These are phyloP conservation scores for Aurantiochytrium sp. DNA, from an alignment of 108 stramenopile species.

Conservation along the genomic window DNA sequence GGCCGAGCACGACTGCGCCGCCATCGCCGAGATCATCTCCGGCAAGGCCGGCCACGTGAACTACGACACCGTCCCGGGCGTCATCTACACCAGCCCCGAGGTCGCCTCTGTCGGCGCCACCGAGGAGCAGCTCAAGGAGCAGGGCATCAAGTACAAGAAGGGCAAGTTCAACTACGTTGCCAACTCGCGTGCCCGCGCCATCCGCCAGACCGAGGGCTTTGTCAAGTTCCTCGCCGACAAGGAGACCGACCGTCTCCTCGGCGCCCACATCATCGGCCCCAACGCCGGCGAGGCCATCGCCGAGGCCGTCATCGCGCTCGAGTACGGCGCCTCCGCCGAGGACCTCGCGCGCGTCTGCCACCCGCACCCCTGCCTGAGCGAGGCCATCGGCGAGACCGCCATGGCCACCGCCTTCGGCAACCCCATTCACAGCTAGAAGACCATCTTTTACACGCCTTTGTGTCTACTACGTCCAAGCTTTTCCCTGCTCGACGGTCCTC, in stretches of 20 bases:
- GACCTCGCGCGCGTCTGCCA: constrained; percentile 99
- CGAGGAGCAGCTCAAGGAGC: constrained; percentile 96
- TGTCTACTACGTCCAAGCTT: too few species aligned
- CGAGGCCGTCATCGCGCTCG: constrained; percentile 96
- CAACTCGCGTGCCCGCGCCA: constrained; percentile 89
- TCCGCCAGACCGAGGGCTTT: constrained; percentile 87
- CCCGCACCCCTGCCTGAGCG: constrained; percentile 95
- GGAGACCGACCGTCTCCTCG: constrained; percentile 90
- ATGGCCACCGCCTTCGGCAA: constrained; percentile 93
- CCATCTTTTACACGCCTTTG: not conserved
- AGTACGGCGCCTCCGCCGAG: constrained; percentile 97
- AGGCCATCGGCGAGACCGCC: constrained; percentile 98
- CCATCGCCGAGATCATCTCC: constrained; percentile 90
- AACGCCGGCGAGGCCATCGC: constrained; percentile 99
- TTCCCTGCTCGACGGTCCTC: too few species aligned
- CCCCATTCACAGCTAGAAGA: constrained; percentile 74
- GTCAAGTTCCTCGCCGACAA: constrained; percentile 96
- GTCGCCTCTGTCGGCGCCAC: constrained; percentile 97
- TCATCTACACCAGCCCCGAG: constrained; percentile 99
- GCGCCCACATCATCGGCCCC: constrained; percentile 96
- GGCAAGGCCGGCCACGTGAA: constrained; percentile 98
- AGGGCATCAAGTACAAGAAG: constrained; percentile 80
- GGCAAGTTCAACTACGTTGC: constrained; percentile 93
- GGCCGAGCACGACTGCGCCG: constrained; percentile 99
- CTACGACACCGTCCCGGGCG: constrained; percentile 98